phyloP scores from a whole-genome alignment of 768 basidiomycete genomes.

The Coprinopsis sp. region DNA sequence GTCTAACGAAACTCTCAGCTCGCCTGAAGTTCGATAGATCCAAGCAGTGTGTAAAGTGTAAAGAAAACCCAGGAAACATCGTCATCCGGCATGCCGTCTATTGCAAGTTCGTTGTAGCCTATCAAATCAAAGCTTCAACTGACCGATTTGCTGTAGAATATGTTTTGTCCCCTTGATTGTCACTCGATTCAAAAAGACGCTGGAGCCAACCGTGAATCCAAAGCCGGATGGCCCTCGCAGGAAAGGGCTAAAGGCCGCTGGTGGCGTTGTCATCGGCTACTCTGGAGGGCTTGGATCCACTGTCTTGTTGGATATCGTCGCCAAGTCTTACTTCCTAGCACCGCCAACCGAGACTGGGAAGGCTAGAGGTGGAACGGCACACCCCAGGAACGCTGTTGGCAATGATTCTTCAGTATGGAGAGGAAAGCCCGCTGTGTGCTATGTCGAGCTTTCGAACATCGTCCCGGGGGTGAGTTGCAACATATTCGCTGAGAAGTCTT shows the following conservation, averaged over 20 bases:
- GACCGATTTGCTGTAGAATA: slow-evolving; percentile 14
- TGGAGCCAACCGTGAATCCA: slow-evolving; percentile 62
- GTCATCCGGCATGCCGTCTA: slow-evolving; percentile 79
- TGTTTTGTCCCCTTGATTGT: slow-evolving; percentile 65
- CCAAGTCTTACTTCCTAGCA: slow-evolving; percentile 47
- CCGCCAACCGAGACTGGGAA: slow-evolving; percentile 18
- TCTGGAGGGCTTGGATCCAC: slow-evolving; percentile 82
- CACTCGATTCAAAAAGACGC: slow-evolving; percentile 56
- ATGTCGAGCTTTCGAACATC: slow-evolving; percentile 63
- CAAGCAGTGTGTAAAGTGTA: slow-evolving; percentile 71
- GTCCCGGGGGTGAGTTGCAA: slow-evolving; percentile 50
- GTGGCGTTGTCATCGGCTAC: slow-evolving; percentile 63
- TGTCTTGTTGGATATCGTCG: slow-evolving; percentile 64
- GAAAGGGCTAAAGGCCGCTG: slow-evolving; percentile 51
- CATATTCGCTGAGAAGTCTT: slow-evolving; percentile 8
- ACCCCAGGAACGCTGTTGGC: slow-evolving; percentile 51
- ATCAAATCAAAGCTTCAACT: neutral
- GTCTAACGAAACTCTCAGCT: slow-evolving; percentile 33
- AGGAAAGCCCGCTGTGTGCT: slow-evolving; percentile 52
- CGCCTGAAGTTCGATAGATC: slow-evolving; percentile 65
- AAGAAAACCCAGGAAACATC: slow-evolving; percentile 56
- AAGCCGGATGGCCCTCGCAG: slow-evolving; percentile 42
- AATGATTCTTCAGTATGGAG: slow-evolving; percentile 45
- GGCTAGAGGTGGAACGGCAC: slow-evolving; percentile 52
- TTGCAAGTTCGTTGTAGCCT: slow-evolving; percentile 58